A percentile compares a stretch with the other conserved stretches of the same genome.
Evolutionary conservation across 2,329 filamentous ascomycete species (phyloP).

Genomic region (Fusarium transvaalense): DNA sequence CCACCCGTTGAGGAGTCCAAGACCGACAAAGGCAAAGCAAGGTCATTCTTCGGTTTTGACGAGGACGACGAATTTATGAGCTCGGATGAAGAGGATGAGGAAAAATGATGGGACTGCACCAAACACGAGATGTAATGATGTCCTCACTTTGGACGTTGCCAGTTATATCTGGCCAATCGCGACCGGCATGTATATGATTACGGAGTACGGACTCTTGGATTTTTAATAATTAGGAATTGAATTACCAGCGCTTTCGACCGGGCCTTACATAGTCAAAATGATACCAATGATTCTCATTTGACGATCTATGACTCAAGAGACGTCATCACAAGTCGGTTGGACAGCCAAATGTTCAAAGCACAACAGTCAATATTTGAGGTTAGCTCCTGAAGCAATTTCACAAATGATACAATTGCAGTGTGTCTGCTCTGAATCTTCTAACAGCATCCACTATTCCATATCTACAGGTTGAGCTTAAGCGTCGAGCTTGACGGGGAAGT

Average conservation of each 20-base stretch:
- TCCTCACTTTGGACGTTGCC: background rate
- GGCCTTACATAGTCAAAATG: conserved; percentile 33
- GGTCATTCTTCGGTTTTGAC: conserved; percentile 80
- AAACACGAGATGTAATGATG: background rate
- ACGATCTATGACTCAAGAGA: conserved; percentile 26
- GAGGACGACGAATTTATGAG: conserved; percentile 83
- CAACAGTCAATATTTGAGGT: conserved; percentile 43
- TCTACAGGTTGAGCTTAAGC: conserved; percentile 57
- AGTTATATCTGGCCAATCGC: conserved; percentile 36
- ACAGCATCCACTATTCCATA: conserved; percentile 46
- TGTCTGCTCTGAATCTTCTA: conserved; percentile 51
- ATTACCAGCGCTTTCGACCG: conserved; percentile 35
- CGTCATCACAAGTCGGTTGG: conserved; percentile 26
- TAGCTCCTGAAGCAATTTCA: conserved; percentile 48
- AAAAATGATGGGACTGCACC: conserved; percentile 19
- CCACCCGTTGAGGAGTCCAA: conserved; percentile 59
- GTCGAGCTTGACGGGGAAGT: conserved; percentile 76
- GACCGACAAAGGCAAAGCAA: conserved; percentile 56
- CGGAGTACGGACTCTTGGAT: conserved; percentile 40
- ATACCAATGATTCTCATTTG: conserved; percentile 35
- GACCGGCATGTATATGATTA: conserved; percentile 41
- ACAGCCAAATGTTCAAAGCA: conserved; percentile 29
- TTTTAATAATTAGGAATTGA: conserved; percentile 23
- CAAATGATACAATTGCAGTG: conserved; percentile 56
- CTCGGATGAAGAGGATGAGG: conserved; percentile 68